Conservation (phyloP, 108 stramenopile genomes). For the Nitzschia sp. region DNA sequence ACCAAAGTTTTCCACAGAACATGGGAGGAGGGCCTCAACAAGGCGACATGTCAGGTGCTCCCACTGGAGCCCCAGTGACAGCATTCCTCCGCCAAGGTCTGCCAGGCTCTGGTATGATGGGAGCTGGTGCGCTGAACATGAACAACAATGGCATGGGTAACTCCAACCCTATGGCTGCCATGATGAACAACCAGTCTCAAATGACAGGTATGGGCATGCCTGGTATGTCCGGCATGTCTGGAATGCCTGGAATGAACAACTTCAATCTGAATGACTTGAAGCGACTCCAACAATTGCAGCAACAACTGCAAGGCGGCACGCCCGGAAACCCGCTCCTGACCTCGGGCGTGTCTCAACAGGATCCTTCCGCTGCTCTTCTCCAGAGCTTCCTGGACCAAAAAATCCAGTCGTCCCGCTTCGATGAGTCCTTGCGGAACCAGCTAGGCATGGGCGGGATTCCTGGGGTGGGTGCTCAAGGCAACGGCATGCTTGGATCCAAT, state of each 20-base stretch:
- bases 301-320: conserved; percentile 23
- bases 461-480: conserved; percentile 7
- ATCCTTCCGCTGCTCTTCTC: conserved; percentile 12
- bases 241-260: conserved; percentile 19
- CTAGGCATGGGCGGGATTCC: conserved; percentile 4
- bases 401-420: conserved; percentile 14
- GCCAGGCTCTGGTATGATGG: conserved; percentile 16
- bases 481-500: conserved; percentile 17
- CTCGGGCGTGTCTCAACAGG: conserved; percentile 5
- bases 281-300: conserved; percentile 32
- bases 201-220: conserved; percentile 20
- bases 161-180: conserved; percentile 5
- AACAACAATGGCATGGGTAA: conserved; percentile 18
- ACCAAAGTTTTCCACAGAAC: conserved; percentile 6
- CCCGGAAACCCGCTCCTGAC: conserved; percentile 6
- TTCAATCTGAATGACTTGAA: conserved; percentile 22
- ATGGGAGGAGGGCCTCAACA: conserved; percentile 6
- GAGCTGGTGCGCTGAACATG: conserved; percentile 5
- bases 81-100: conserved; percentile 13
- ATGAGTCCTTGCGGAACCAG: conserved; percentile 17
- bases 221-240: conserved; percentile 18
- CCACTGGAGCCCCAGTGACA: background rate
- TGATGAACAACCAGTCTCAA: conserved; percentile 20
- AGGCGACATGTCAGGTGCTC: background rate
- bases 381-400: conserved; percentile 24